Evolutionary conservation across 352 stramenopile species (phyloP).

Genomic region (Globisporangium apiculatum): DNA sequence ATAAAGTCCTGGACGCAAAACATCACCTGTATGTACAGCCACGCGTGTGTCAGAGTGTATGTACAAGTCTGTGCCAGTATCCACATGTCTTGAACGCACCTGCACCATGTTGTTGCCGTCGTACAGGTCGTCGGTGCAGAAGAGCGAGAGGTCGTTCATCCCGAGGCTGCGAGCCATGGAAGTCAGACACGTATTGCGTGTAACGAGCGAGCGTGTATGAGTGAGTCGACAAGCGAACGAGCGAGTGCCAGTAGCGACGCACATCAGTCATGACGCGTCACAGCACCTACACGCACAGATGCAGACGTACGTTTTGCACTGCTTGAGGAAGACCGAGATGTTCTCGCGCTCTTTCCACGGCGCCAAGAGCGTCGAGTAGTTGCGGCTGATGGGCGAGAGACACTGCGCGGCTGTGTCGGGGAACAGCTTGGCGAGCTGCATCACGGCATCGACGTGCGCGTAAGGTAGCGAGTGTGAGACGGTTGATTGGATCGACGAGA

Average conservation of each 20-base stretch:
- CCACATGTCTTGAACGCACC: constrained; percentile 9
- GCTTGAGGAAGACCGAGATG: constrained; percentile 75
- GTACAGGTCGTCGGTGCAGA: constrained; percentile 81
- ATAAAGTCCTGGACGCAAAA: constrained; percentile 78
- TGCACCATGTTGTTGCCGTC: constrained; percentile 84
- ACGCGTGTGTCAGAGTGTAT: too few species aligned
- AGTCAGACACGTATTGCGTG: too few species aligned
- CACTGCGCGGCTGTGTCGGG: constrained; percentile 36
- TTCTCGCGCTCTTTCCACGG: constrained; percentile 84
- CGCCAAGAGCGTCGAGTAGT: constrained; percentile 61
- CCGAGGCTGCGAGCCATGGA: constrained; percentile 32
- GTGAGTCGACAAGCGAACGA: not conserved
- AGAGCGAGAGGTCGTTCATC: constrained; percentile 76
- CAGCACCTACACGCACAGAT: too few species aligned
- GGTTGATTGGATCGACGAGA: too few species aligned
- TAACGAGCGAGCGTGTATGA: too few species aligned
- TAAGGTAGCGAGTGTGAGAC: too few species aligned
- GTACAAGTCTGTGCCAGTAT: too few species aligned
- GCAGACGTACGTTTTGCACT: constrained; percentile 64
- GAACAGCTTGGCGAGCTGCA: constrained; percentile 50
- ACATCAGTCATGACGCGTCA: too few species aligned
- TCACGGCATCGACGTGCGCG: too few species aligned
- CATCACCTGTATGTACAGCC: constrained; percentile 24
- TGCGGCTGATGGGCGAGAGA: constrained; percentile 66
- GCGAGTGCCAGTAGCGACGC: not conserved